Base-by-base conservation (phyloP, 2,329 filamentous ascomycete species). In the Magnaporthiopsis rhizophila region DNA sequence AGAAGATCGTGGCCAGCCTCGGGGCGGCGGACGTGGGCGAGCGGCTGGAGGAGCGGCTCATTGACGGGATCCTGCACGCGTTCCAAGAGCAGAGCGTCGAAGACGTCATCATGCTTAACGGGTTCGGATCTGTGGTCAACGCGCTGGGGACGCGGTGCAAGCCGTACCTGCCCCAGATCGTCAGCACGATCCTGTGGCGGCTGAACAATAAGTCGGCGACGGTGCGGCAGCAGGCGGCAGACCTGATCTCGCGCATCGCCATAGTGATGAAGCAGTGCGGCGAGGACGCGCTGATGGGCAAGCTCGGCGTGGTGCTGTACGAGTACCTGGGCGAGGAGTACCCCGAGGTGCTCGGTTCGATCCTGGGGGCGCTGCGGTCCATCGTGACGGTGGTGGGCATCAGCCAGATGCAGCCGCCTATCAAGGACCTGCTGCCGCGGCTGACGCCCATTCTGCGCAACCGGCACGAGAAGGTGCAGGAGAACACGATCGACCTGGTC, bases 191-290 rank as follows among this genome's bases (percentile, higher is more conserved):
- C 72, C 86, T 99, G 28, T 97, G 92, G 89, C 86, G 95, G 36
- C 80, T 99, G 66, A 98, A 98, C 84, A 97, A 99, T 83, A 98
- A 98, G 79, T 96, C 92, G 5, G 90, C 95, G 9, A 97, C 94
- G 1, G 95, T 99, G 53, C 90, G 95, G 69, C 95, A 99, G 76
- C 95, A 99, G 77, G 93, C 95, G 2, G 95, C 95, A 6, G 95
- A 99, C 75, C 84, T 99, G 59, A 96, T 99, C 69, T 97, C 93
- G 11, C 91, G 95, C 28, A 97, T 99, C 71, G 95, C 95, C 6
- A 94, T 97, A 83, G 94, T 98, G 62, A 98, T 99, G 93, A 96
- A 96, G 79, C 93, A 98, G 78, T 99, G 95, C 73, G 93, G 92
- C 62, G 94, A 99, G 75, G 95, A 99, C 76, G 90, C 90, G 1